A percentile compares a stretch with the other conserved stretches of the same genome.
phyloP scores from a whole-genome alignment of 2,329 filamentous ascomycete species.

The Pezicula neosporulosa region DNA sequence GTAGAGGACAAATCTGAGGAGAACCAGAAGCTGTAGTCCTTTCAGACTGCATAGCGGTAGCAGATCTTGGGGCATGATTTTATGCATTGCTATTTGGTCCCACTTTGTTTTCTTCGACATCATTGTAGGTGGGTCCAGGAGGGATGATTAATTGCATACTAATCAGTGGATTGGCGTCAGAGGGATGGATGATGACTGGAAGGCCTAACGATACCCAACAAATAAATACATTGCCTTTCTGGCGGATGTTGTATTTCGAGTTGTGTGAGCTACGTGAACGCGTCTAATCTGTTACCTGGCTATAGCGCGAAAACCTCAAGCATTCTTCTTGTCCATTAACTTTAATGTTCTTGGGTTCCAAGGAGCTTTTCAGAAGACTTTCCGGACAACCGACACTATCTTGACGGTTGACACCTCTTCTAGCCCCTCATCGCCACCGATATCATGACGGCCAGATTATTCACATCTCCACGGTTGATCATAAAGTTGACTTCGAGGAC shows the following conservation, averaged over 20 bases:
- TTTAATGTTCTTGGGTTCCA: no score
- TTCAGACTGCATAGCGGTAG: background rate
- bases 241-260: background rate
- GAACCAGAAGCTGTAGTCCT: background rate
- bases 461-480: no score
- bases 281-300: no score
- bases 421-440: no score
- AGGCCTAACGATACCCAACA: slow-evolving; percentile 22
- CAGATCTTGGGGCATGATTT: background rate
- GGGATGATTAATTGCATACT: slow-evolving; percentile 2
- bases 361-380: no score
- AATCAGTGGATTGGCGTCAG: slow-evolving; percentile 3
- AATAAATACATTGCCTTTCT: slow-evolving; percentile 14
- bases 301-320: background rate
- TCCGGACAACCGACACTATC: no score
- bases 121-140: background rate
- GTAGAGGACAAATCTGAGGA: slow-evolving; percentile 2
- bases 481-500: no score
- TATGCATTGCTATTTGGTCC: background rate
- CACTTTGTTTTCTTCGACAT: background rate
- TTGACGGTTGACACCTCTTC: no score
- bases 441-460: no score
- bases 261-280: no score
- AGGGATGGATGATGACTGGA: slow-evolving; percentile 6
- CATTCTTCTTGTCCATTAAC: background rate